Evolutionary conservation across 2,329 filamentous ascomycete species (phyloP), one percentile per base, ranked within the genome.

Genomic region (Ophiostoma pallidulum): DNA sequence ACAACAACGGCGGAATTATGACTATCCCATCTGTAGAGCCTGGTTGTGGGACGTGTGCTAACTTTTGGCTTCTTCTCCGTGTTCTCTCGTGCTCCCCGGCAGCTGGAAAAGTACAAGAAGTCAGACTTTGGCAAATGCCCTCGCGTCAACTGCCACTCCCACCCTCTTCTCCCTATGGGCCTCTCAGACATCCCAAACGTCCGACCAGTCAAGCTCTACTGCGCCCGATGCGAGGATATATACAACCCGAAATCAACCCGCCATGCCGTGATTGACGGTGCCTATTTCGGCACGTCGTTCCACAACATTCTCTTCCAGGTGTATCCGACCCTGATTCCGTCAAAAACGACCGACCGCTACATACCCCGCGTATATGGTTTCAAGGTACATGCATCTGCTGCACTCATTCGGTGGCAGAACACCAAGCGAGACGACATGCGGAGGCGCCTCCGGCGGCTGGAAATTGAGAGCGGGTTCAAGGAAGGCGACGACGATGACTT

Each of bases 241-340:
- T 98, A 98, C 75, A 97, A 97, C 68, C 92, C 92, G 38, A 98
- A 98, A 66, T 97, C 92, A 4, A 91, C 88, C 18, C 87, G 92
- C 24, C 92, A 98, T 67, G 89, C 90, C 43, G 78, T 85, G 50
- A 96, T 98, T 60, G 92, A 98, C 64, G 92, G 92, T 54, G 92
- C 92, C 55, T 98, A 97, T 74, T 98, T 98, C 58, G 92, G 92
- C 57, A 90, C 91, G 41, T 94, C 87, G 3, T 98, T 98, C 74
- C 91, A 96, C 74, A 96, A 96, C 69, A 96, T 98, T 67, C 80
- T 98, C 53, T 97, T 98, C 73, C 92, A 98, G 66, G 92, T 98
- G 47, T 97, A 97, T 64, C 91, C 92, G 6, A 81, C 86, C 20
- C 75, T 98, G 57, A 80, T 94, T 44, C 92, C 92, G 3, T 73